Conservation (phyloP, 331 rosid genomes). For the Dryas integrifolia region DNA sequence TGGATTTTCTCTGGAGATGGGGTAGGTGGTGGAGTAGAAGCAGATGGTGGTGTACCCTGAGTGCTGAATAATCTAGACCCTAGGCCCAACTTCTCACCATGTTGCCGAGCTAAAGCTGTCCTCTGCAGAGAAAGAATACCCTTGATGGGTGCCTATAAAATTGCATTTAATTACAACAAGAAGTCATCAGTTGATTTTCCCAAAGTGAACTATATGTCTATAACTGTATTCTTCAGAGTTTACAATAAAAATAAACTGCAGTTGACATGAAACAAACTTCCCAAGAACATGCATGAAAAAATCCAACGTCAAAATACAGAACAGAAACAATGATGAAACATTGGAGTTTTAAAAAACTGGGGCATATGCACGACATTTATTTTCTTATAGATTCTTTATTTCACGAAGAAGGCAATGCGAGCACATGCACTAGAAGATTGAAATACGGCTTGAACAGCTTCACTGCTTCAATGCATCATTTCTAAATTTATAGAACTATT, state of each 20-base stretch:
- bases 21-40: slow-evolving; percentile 81
- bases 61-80: slow-evolving; percentile 73
- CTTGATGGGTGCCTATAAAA: slow-evolving; percentile 65
- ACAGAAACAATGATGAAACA: neutral
- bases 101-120: slow-evolving; percentile 44
- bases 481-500: neutral
- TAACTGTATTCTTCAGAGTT: neutral
- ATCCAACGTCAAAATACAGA: neutral
- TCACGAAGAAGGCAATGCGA: neutral
- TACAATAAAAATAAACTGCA: neutral
- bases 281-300: neutral
- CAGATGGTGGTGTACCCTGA: slow-evolving; percentile 60
- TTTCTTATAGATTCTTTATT: neutral
- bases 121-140: slow-evolving; percentile 61
- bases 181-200: neutral
- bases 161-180: slow-evolving; percentile 12
- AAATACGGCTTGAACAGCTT: neutral
- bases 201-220: neutral
- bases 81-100: slow-evolving; percentile 42
- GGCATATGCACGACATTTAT: neutral
- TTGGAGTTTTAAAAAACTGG: neutral
- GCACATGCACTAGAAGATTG: neutral
- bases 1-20: slow-evolving; percentile 96
- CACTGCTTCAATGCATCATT: neutral
- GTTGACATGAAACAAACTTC: neutral